phyloP scores from a whole-genome alignment of 768 basidiomycete genomes.

The Amanita subjunquillea region DNA sequence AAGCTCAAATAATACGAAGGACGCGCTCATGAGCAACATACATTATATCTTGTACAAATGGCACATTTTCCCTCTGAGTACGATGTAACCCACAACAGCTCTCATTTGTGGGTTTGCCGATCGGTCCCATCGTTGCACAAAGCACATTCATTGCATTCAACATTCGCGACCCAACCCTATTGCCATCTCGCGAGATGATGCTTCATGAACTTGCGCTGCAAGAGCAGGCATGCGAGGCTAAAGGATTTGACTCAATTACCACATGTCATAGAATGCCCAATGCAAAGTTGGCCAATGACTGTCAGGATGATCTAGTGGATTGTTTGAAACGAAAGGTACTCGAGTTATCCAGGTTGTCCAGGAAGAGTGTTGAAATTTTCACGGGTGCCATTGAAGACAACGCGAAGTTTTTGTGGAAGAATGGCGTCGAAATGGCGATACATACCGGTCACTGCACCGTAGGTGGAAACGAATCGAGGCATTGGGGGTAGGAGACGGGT shows the following conservation, averaged over 20 bases:
- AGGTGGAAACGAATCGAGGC: slow-evolving; percentile 37
- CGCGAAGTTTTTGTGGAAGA: slow-evolving; percentile 40
- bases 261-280: slow-evolving; percentile 35
- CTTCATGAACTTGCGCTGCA: slow-evolving; percentile 27
- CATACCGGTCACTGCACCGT: slow-evolving; percentile 22
- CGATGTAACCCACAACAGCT: slow-evolving; percentile 22
- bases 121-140: slow-evolving; percentile 23
- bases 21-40: slow-evolving; percentile 33
- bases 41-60: slow-evolving; percentile 19
- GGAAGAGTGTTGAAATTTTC: too few species aligned
- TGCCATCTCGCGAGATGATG: slow-evolving; percentile 29
- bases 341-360: too few species aligned
- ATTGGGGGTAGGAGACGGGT: slow-evolving; percentile 25
- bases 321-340: slow-evolving; percentile 11
- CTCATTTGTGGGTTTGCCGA: too few species aligned
- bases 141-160: slow-evolving; percentile 30
- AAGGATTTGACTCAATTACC: slow-evolving; percentile 39
- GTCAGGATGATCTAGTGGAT: slow-evolving; percentile 28
- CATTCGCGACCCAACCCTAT: slow-evolving; percentile 29
- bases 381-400: slow-evolving; percentile 30
- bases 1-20: slow-evolving; percentile 14
- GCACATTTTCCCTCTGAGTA: slow-evolving; percentile 30
- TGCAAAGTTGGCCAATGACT: slow-evolving; percentile 24
- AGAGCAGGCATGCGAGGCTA: slow-evolving; percentile 27
- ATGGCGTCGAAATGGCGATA: slow-evolving; percentile 31